Evolutionary conservation across 371 early-diverging fungal genomes (phyloP).

Genomic region (Mortierella sp.): DNA sequence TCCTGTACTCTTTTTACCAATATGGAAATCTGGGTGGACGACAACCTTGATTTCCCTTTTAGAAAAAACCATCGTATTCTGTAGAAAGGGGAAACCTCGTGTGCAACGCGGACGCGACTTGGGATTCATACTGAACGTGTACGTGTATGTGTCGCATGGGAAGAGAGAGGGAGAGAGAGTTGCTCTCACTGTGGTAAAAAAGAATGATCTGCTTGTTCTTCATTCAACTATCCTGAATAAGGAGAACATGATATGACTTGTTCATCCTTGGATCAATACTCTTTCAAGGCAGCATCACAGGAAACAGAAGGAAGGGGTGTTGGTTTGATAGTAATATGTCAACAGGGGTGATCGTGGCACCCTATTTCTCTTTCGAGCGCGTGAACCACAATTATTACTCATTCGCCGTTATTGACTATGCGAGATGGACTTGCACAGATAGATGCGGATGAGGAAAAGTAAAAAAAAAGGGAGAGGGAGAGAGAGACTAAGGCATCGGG

Average conservation of each 20-base stretch:
- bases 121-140: background rate
- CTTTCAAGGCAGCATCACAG: slow-evolving; percentile 4
- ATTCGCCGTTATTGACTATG: background rate
- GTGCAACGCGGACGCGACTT: background rate
- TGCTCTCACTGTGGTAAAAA: no score
- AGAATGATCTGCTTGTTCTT: no score
- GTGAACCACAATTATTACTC: background rate
- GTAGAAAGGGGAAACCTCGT: background rate
- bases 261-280: background rate
- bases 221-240: background rate
- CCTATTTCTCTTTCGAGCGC: background rate
- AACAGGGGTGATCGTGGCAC: background rate
- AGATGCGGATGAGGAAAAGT: background rate
- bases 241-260: background rate
- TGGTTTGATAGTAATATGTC: no score
- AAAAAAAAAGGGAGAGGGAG: background rate
- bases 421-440: background rate
- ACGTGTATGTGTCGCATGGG: no score
- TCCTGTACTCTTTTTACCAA: background rate
- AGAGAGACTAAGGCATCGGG: background rate
- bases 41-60: background rate
- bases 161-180: no score
- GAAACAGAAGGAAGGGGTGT: background rate
- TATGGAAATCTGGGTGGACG: background rate
- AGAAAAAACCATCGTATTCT: background rate